A percentile compares a stretch with the other conserved stretches of the same genome.
Conservation (phyloP, 495 filamentous ascomycete species). For the Aspergillus conjunctus region DNA sequence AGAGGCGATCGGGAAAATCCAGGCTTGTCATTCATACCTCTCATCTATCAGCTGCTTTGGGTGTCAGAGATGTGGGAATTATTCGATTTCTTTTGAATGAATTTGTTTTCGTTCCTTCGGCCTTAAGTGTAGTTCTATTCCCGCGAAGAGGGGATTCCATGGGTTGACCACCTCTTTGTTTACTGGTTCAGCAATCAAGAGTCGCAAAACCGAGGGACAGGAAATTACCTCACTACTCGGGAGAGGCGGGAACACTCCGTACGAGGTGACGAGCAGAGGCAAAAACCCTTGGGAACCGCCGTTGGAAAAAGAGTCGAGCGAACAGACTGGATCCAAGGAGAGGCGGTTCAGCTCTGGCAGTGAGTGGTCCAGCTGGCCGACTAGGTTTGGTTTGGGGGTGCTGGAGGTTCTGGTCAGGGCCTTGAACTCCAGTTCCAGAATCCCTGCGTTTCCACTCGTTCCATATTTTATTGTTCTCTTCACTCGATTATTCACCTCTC, state of each 20-base stretch:
- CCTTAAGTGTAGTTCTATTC: neutral
- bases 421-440: slow-evolving; percentile 1
- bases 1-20: slow-evolving; percentile 6
- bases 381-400: slow-evolving; percentile 4
- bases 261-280: neutral
- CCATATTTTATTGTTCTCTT: slow-evolving; percentile 4
- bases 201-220: neutral
- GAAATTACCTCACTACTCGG: no score
- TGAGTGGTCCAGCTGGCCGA: slow-evolving; percentile 2
- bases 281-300: slow-evolving; percentile 1
- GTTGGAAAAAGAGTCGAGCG: slow-evolving; percentile 7
- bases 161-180: neutral
- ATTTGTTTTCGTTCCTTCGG: neutral
- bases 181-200: slow-evolving; percentile 3
- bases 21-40: neutral
- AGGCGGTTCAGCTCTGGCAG: slow-evolving; percentile 7
- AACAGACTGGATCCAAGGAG: slow-evolving; percentile 9
- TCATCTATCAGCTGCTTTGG: slow-evolving; percentile 1
- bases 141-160: neutral
- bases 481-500: slow-evolving; percentile 15
- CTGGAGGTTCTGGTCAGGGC: neutral
- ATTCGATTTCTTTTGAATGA: neutral
- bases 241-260: no score
- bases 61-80: neutral
- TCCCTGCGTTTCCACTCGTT: slow-evolving; percentile 7